Percentiles rank a stretch among this genome's conserved stretches.
These are phyloP conservation scores for Sporobolomyces phaffii DNA, from an alignment of 768 basidiomycete genomes.

Conservation along the genomic window DNA sequence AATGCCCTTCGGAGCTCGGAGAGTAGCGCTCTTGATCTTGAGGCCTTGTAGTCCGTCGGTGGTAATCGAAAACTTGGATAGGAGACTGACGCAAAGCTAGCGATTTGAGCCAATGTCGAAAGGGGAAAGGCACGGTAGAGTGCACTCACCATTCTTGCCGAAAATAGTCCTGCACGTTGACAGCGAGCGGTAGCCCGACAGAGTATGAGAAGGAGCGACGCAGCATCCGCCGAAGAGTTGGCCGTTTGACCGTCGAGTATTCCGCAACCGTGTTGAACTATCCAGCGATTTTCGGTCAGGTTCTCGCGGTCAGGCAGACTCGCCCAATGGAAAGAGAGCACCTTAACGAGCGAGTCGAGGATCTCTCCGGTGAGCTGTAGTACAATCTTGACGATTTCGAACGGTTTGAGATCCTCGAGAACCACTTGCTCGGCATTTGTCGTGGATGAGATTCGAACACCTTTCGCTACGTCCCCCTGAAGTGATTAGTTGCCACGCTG, in stretches of 20 bases:
- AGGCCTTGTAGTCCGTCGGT: conserved; percentile 71
- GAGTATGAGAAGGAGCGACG: conserved; percentile 56
- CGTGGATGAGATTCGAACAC: background rate
- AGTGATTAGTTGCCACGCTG: no score
- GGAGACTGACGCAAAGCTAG: conserved; percentile 54
- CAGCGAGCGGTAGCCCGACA: conserved; percentile 72
- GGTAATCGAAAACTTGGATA: conserved; percentile 85
- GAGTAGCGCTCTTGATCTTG: conserved; percentile 60
- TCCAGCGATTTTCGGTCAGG: no score
- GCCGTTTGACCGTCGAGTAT: conserved; percentile 60
- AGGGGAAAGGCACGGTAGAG: background rate
- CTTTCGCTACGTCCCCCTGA: no score
- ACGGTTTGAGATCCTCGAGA: conserved; percentile 20
- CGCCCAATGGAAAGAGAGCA: background rate
- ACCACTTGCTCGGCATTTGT: background rate
- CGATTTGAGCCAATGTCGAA: background rate
- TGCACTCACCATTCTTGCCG: conserved; percentile 64
- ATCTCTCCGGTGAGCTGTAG: conserved; percentile 44
- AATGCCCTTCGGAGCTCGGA: conserved; percentile 47
- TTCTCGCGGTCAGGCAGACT: no score
- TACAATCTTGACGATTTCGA: conserved; percentile 36
- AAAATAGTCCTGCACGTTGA: conserved; percentile 96
- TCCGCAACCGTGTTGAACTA: conserved; percentile 62
- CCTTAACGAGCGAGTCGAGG: conserved; percentile 44
- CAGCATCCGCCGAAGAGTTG: conserved; percentile 55